Conservation (phyloP, 2,329 filamentous ascomycete species). For the Stachybotrys chlorohalonatus region DNA sequence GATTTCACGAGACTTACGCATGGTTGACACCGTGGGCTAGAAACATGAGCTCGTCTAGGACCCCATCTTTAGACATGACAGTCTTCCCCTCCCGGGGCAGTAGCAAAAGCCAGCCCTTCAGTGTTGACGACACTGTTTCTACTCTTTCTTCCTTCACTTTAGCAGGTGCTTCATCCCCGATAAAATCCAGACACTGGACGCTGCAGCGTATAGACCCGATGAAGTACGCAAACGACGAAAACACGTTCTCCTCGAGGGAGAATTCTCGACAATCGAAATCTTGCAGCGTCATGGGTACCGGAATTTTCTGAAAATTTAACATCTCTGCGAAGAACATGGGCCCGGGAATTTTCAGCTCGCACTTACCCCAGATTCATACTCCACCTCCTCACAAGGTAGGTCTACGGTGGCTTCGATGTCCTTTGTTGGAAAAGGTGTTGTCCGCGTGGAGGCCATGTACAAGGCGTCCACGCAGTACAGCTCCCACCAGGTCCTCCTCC, state of each 20-base stretch:
- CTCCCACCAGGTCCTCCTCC: constrained; percentile 66
- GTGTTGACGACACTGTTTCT: constrained; percentile 22
- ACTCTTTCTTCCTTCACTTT: constrained; percentile 19
- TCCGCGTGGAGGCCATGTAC: constrained; percentile 20
- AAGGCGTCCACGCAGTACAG: constrained; percentile 52
- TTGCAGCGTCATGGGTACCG: constrained; percentile 38
- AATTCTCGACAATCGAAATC: constrained; percentile 57
- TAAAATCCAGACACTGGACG: constrained; percentile 14
- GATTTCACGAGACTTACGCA: constrained; percentile 26
- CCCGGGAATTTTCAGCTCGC: neutral
- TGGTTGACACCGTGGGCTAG: constrained; percentile 66
- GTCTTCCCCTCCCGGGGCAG: constrained; percentile 21
- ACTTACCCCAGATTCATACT: constrained; percentile 35
- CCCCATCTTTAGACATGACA: constrained; percentile 19
- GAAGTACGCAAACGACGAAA: constrained; percentile 58
- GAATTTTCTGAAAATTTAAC: constrained; percentile 18
- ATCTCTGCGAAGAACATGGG: no score
- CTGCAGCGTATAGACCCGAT: constrained; percentile 49
- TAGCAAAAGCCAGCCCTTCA: constrained; percentile 28
- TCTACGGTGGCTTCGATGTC: constrained; percentile 43
- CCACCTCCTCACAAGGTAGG: constrained; percentile 55
- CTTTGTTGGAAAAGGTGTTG: constrained; percentile 14
- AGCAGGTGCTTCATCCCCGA: constrained; percentile 7
- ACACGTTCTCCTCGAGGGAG: constrained; percentile 39
- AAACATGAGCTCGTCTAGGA: constrained; percentile 68